Evolutionary conservation across 2,329 filamentous ascomycete genomes (phyloP), one percentile per base, ranked within the genome.

Genomic region (Clathrospora elynae): DNA sequence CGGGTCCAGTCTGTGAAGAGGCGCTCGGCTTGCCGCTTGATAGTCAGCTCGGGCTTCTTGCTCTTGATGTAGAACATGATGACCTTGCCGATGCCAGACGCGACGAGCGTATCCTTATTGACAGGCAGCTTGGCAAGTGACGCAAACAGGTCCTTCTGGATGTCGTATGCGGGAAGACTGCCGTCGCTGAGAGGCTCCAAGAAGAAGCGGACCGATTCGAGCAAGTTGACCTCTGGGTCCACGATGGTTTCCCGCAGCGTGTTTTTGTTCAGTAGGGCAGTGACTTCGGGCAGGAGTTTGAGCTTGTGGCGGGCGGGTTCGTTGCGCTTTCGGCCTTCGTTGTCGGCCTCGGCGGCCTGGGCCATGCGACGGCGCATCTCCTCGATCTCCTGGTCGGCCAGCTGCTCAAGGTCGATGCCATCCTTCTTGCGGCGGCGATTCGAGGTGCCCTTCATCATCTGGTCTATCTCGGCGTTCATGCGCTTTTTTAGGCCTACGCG

Each of bases 11-110:
- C 92, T 42, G 88, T 89, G 42, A 96, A 78, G n/a, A 97, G 78
- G 34, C 88, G 84, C 75, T 97, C 91, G 0, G 93, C 93, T 74
- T 91, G 89, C 56, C 92, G 85, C 77, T 96, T 96, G 77, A 99
- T 96, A 49, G 79, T 81, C 4, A 86, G 77, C 72, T 97, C 89
- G 1, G 91, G 87, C 55, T 89, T 86, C 75, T 91, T 95, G 76
- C 88, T 95, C 73, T 91, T 91, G 35, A 91, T 96, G 74, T 99
- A 99, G 75, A 96, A 99, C 51, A 95, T 82, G 37, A 96, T 87
- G 33, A 99, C 90, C 70, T 96, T 96, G 65, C 93, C 93, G 53
- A 99, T 93, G 13, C 92, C 91, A 59, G 89, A 95, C 54, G 90
- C 91, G 14, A 95, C 80, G 10, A 99, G 79, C 2, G 87, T 82